phyloP scores from a whole-genome alignment of 164 flowering plant species.

The Berberis thunbergii region DNA sequence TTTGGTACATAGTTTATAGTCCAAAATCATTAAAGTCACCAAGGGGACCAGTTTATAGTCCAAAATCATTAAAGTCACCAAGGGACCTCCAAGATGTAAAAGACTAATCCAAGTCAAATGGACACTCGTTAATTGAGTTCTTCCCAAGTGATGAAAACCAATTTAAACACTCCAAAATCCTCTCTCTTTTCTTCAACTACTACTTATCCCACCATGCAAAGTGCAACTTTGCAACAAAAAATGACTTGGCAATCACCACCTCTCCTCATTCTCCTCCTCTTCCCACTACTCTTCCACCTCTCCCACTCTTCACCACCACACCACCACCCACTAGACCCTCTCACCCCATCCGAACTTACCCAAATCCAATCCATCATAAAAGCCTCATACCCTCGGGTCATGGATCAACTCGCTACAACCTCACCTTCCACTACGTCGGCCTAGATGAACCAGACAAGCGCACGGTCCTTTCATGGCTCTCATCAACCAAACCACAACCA shows the following conservation, averaged over 20 bases:
- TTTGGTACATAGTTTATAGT: no score
- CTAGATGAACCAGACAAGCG: conserved; percentile 1
- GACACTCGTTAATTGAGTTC: no score
- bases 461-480: background rate
- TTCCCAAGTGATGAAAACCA: no score
- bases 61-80: no score
- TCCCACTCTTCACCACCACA: background rate
- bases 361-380: background rate
- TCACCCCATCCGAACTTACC: background rate
- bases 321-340: background rate
- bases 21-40: no score
- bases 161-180: no score
- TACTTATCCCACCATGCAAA: no score
- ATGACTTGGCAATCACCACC: background rate
- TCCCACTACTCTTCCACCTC: background rate
- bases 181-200: no score
- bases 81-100: no score
- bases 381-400: background rate
- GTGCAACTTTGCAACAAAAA: no score
- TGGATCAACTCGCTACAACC: background rate
- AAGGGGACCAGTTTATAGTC: no score
- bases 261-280: background rate
- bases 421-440: background rate
- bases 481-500: background rate
- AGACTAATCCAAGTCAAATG: no score